Evolutionary conservation across 768 basidiomycete genomes (phyloP), one percentile per base, ranked within the genome.

Genomic region (Boletus rex-veris): DNA sequence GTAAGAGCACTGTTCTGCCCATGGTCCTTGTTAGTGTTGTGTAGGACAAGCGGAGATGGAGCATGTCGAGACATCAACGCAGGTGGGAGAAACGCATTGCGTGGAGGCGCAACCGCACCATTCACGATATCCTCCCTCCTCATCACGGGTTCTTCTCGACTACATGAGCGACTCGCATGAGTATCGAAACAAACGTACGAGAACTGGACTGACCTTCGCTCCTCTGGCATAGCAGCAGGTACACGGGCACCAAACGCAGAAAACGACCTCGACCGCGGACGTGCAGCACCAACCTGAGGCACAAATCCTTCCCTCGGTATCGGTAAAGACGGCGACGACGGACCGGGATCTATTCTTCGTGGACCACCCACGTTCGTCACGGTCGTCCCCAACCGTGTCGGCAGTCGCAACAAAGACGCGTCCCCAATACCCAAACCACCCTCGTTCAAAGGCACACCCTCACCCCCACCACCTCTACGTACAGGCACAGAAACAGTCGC

Each of bases 211-310:
- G 8, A 71, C 70, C 64, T 65, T 42, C 15, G 57, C 19, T 58
- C 53, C 16, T 28, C 55, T 12, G 43, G 45, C 24, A 9, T 1
- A 8, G 47, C 35, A 5, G 12, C n/a, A 45, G 48, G 43, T 1
- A 49, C 50, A 5, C 67, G 60, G 5, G 76, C 73, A 47, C 82
- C 79, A 68, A 90, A 85, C 3, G 81, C 85, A 9, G 88, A 90
- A 64, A 92, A 92, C 19, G 87, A 90, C 46, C 88, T 68, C 5
- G 90, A 90, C 6, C 80, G 71, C 14, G 79, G 80, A 7, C 90
- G 72, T 9, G 73, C 60, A 3, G 74, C 74, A 7, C 76, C 74
- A 9, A 73, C 74, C 51, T 77, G 77, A 0, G 89, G 87, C 52
- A 81, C 75, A 62, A 90, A 89, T 44, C 86, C 84, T 0, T 85